Conservation (phyloP, 768 basidiomycete genomes). For the Floccularia luteovirens region DNA sequence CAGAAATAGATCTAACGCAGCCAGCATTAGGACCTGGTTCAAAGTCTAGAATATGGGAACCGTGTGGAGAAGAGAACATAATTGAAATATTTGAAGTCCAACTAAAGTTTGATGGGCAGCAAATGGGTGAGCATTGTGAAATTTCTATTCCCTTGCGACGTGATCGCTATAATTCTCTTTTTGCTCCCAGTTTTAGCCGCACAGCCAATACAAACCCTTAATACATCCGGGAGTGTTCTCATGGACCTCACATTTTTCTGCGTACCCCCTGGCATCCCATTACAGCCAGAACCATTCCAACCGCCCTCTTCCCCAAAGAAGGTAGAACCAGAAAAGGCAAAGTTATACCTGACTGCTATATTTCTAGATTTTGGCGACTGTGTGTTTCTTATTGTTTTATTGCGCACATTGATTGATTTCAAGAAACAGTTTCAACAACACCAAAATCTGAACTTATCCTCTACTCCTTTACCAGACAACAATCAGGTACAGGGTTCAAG, state of each 20-base stretch:
- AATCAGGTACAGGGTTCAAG: constrained; percentile 7
- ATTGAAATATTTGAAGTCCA: constrained; percentile 59
- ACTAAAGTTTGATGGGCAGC: constrained; percentile 35
- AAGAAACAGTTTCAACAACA: constrained; percentile 20
- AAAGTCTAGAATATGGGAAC: constrained; percentile 36
- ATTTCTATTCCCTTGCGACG: constrained; percentile 3
- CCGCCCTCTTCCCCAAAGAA: constrained; percentile 11
- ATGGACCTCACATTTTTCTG: constrained; percentile 40
- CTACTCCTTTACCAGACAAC: constrained; percentile 20
- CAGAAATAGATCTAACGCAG: constrained; percentile 23
- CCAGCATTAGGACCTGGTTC: constrained; percentile 18
- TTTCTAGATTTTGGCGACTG: constrained; percentile 59
- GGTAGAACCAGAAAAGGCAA: constrained; percentile 15
- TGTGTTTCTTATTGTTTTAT: constrained; percentile 20
- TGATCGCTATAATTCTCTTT: background rate
- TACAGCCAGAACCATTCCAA: constrained; percentile 4
- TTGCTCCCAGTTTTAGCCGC: constrained; percentile 28
- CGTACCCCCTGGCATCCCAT: constrained; percentile 16
- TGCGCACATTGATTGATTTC: constrained; percentile 3
- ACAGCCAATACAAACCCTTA: constrained; percentile 38
- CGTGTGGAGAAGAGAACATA: constrained; percentile 49
- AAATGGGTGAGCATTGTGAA: constrained; percentile 29
- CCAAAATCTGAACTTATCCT: constrained; percentile 31
- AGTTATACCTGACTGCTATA: constrained; percentile 40
- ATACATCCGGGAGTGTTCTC: constrained; percentile 25